A percentile compares a stretch with the other conserved stretches of the same genome.
Conservation (phyloP, 2,329 filamentous ascomycete species). For the Hymenoscyphus infarciens region DNA sequence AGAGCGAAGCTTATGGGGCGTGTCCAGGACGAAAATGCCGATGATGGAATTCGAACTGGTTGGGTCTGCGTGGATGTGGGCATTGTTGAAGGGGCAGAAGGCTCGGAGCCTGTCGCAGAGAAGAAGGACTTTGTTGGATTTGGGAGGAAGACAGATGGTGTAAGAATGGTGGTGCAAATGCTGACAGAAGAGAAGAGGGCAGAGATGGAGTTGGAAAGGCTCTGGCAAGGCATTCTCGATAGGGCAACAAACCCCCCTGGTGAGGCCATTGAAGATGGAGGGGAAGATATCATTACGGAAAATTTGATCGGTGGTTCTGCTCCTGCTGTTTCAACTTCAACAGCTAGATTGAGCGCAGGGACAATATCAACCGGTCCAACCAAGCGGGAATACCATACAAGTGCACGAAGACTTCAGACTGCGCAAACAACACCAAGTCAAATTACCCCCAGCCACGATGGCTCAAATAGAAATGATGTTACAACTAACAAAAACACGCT, state of each 20-base stretch:
- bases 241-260: slow-evolving; percentile 1
- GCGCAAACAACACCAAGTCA: not conserved
- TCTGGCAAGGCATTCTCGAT: slow-evolving; percentile 11
- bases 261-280: slow-evolving; percentile 33
- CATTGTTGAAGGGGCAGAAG: slow-evolving; percentile 14
- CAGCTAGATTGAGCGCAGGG: not conserved
- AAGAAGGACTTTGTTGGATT: slow-evolving; percentile 53
- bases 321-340: slow-evolving; percentile 10
- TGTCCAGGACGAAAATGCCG: slow-evolving; percentile 25
- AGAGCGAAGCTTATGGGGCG: slow-evolving; percentile 72
- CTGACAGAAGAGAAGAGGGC: slow-evolving; percentile 67
- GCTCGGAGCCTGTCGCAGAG: slow-evolving; percentile 35
- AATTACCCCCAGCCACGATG: not conserved
- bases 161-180: slow-evolving; percentile 66
- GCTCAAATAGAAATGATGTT: not conserved
- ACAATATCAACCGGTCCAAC: slow-evolving; percentile 12
- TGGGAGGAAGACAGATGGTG: slow-evolving; percentile 45
- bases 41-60: slow-evolving; percentile 21
- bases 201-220: slow-evolving; percentile 62
- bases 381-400: slow-evolving; percentile 19
- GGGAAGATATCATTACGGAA: slow-evolving; percentile 25
- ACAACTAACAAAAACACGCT: slow-evolving; percentile 2
- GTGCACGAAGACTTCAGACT: slow-evolving; percentile 5
- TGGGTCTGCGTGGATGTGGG: slow-evolving; percentile 16
- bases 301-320: not conserved